A percentile compares a stretch with the other conserved stretches of the same genome.
phyloP scores from a whole-genome alignment of 345 rosid species.

The Populus deltoides region DNA sequence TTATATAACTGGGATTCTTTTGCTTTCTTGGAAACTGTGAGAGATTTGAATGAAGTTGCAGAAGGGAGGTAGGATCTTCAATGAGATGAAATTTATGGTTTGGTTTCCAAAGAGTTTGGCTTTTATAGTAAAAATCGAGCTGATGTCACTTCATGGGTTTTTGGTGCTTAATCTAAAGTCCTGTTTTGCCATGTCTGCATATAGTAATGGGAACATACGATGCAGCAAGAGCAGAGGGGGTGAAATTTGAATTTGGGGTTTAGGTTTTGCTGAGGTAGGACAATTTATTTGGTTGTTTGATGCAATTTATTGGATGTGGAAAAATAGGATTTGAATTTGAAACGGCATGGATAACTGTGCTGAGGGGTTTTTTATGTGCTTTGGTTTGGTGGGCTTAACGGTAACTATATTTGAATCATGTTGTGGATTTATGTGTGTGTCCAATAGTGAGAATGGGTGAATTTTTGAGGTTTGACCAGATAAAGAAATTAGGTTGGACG shows the following conservation, averaged over 20 bases:
- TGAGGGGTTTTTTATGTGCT: background rate
- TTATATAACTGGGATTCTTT: background rate
- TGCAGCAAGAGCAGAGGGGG: too few species aligned
- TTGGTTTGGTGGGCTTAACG: background rate
- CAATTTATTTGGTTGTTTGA: background rate
- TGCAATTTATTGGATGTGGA: background rate
- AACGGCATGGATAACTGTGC: conserved; percentile 12
- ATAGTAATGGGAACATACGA: too few species aligned
- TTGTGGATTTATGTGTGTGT: background rate
- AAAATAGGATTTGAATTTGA: conserved; percentile 18
- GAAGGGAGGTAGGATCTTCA: background rate
- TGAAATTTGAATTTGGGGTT: too few species aligned
- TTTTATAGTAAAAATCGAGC: background rate
- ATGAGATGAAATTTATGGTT: too few species aligned
- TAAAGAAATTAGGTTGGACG: too few species aligned
- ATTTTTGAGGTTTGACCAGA: too few species aligned
- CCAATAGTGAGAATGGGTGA: too few species aligned
- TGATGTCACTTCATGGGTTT: background rate
- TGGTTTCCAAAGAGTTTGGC: background rate
- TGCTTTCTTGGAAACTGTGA: background rate
- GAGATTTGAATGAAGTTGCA: background rate
- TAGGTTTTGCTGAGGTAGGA: too few species aligned
- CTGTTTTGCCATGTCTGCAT: too few species aligned
- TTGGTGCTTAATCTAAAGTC: too few species aligned
- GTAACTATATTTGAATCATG: background rate